Base-by-base conservation (phyloP, 345 rosid species). In the Balakata baccata region DNA sequence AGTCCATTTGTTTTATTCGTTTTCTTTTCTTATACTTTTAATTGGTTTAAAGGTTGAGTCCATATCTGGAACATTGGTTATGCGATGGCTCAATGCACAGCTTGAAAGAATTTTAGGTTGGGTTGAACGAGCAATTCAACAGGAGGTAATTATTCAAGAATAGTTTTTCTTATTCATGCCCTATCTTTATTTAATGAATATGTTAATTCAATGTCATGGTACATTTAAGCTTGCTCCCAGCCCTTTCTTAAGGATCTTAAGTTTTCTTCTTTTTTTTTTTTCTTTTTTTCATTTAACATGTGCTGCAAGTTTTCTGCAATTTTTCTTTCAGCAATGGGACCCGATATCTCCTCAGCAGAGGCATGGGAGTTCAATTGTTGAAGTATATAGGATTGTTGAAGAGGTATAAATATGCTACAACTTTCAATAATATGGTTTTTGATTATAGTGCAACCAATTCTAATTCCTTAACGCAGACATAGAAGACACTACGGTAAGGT, bases 61-160 rank as follows among this genome's bases (percentile, higher is more conserved):
- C 67, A 75, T 86, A 78, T 92, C 99, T 81, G 99, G 99, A 75
- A 92, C 95, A 61, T 79, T 95, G 81, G 97, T 92, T 51, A 79
- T 95, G 89, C 86, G 98, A 74, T 95, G 99, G 99, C 82, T 95
- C 77, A 95, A 95, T 85, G 76, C 97, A 52, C 98, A 95, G 85
- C 89, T 95, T 25, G 97, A 86, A 75, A 84, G 96, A 85, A 87
- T 95, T 79, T 86, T 90, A 72, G 77, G 91, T 71, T 95, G 99
- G 98, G 96, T 92, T 81, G 97, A 95, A 76, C 91, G 99, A 68
- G 89, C 99, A 69, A 83, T 85, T 82, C 97, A 88, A 83, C 97
- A 88, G 79, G 99, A 95, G 99, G 99, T 89, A 81, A 71, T 11
- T 37, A 39, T 5, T 29, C 17, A 37, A 49, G 23, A 20, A 45